A percentile compares a stretch with the other conserved stretches of the same genome.
These are phyloP conservation scores for Alternaria viburni DNA, from an alignment of 2,329 filamentous ascomycete genomes.

Conservation along the genomic window DNA sequence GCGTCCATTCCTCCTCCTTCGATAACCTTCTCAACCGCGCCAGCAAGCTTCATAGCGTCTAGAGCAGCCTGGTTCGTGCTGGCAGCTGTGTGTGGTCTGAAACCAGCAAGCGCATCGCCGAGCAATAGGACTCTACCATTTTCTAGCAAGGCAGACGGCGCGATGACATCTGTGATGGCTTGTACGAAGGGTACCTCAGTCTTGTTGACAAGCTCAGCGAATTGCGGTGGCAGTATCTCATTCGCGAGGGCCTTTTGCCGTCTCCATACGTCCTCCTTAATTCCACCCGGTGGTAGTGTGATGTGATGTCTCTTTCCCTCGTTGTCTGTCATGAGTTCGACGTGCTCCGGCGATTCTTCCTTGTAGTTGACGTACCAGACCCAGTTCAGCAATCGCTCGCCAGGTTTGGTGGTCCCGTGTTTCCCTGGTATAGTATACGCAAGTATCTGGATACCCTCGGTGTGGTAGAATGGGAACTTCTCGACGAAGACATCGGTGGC, in stretches of 20 bases:
- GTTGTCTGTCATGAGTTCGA: slow-evolving; percentile 52
- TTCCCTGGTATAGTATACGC: slow-evolving; percentile 53
- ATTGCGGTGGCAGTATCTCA: slow-evolving; percentile 44
- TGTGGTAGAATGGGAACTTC: slow-evolving; percentile 29
- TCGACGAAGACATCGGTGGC: slow-evolving; percentile 22
- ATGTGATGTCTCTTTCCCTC: slow-evolving; percentile 48
- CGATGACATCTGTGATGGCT: slow-evolving; percentile 52
- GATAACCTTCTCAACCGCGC: slow-evolving; percentile 39
- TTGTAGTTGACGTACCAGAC: slow-evolving; percentile 55
- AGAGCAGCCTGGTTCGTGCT: slow-evolving; percentile 55
- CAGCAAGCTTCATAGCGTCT: slow-evolving; percentile 46
- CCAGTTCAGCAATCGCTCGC: slow-evolving; percentile 53
- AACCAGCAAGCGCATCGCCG: slow-evolving; percentile 54
- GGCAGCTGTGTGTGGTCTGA: slow-evolving; percentile 53
- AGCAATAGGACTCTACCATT: slow-evolving; percentile 53
- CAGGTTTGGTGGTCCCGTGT: slow-evolving; percentile 44
- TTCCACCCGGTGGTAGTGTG: slow-evolving; percentile 51
- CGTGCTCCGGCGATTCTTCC: slow-evolving; percentile 44
- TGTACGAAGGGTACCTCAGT: slow-evolving; percentile 53
- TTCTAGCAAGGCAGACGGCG: slow-evolving; percentile 42
- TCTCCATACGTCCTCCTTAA: slow-evolving; percentile 47
- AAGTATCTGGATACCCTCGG: slow-evolving; percentile 22
- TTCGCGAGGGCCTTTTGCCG: slow-evolving; percentile 39
- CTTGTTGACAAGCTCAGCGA: slow-evolving; percentile 49
- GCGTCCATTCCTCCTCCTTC: slow-evolving; percentile 36